Evolutionary conservation across 2,329 filamentous ascomycete species (phyloP).

Genomic region (Pseudogymnoascus sp.): DNA sequence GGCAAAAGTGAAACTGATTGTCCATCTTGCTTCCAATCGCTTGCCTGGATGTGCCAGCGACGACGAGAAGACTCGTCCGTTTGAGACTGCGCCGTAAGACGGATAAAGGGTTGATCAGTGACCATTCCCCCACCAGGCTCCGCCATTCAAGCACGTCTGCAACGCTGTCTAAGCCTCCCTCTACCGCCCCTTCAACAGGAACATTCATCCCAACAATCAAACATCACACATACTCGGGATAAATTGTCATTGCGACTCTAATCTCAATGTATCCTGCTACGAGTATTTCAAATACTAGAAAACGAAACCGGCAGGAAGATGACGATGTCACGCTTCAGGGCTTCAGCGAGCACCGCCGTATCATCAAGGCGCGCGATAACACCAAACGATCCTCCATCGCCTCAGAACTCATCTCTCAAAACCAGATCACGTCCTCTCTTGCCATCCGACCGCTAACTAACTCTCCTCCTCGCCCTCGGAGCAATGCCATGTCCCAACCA

Average conservation of each 20-base stretch:
- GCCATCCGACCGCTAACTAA: constrained; percentile 8
- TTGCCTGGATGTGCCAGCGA: background rate
- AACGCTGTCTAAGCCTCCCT: background rate
- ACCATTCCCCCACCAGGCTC: background rate
- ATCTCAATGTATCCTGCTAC: background rate
- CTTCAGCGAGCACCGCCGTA: constrained; percentile 25
- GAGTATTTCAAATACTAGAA: background rate
- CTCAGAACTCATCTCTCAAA: constrained; percentile 6
- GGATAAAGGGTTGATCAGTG: background rate
- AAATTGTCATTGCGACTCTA: background rate
- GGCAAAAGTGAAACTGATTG: constrained; percentile 3
- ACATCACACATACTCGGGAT: background rate
- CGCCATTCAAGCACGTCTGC: background rate
- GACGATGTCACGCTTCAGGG: constrained; percentile 17
- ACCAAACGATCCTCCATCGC: background rate
- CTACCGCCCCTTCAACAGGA: background rate
- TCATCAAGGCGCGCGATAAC: constrained; percentile 2
- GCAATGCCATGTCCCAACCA: constrained; percentile 16
- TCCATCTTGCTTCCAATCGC: background rate
- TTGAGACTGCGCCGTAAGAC: background rate
- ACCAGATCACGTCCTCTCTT: constrained; percentile 16
- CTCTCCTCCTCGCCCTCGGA: background rate
- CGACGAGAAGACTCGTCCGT: background rate
- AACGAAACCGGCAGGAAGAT: constrained; percentile 15
- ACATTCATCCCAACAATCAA: background rate